Conservation (phyloP, 129 eudicot species). For the sunflower (Helianthus annuus) region DNA sequence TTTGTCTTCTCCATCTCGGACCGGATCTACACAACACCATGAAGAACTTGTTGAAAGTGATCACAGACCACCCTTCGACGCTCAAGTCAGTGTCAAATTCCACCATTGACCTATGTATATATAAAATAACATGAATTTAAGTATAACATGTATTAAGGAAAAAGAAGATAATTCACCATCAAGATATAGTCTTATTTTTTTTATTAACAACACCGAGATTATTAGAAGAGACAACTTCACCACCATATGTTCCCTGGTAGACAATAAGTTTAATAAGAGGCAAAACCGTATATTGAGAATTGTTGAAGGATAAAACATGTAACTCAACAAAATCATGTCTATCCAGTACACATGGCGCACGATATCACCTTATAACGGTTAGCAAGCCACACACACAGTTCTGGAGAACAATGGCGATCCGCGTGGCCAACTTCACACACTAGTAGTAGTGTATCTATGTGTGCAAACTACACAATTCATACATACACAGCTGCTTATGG, state of each 20-base stretch:
- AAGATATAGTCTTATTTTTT: too few species aligned
- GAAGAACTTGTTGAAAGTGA: too few species aligned
- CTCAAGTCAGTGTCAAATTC: too few species aligned
- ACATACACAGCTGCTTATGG: slow-evolving; percentile 26
- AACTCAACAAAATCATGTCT: slow-evolving; percentile 5
- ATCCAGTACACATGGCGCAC: slow-evolving; percentile 32
- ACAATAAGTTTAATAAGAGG: background rate
- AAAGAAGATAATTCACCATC: background rate
- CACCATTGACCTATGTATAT: too few species aligned
- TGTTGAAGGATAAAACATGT: slow-evolving; percentile 1
- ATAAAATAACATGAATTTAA: background rate
- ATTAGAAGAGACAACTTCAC: too few species aligned
- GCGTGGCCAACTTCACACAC: slow-evolving; percentile 11
- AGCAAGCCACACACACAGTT: slow-evolving; percentile 33
- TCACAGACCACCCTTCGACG: too few species aligned
- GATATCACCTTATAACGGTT: slow-evolving; percentile 7
- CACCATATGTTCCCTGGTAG: too few species aligned
- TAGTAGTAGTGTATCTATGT: background rate
- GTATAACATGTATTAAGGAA: background rate
- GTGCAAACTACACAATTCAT: background rate
- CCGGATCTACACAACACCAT: too few species aligned
- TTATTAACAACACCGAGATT: too few species aligned
- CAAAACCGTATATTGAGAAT: background rate
- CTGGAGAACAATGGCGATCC: slow-evolving; percentile 25
- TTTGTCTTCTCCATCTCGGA: too few species aligned